Evolutionary conservation across 768 basidiomycete species (phyloP), one percentile per base, ranked within the genome.

Genomic region (Calocybe gangraenosa): DNA sequence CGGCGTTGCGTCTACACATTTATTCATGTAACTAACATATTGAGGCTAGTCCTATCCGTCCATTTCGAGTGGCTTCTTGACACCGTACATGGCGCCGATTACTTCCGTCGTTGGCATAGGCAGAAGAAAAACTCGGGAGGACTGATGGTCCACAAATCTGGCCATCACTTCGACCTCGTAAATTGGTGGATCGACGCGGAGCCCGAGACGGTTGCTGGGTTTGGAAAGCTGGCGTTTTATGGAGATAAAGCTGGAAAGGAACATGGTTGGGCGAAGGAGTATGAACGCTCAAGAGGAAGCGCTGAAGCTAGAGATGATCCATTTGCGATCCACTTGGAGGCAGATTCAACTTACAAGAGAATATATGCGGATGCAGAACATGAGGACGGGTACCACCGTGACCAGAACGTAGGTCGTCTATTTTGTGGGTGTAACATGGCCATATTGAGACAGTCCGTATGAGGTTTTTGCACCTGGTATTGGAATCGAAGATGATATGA

Each of bases 61-160:
- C 74, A 77, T 53, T 76, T 75, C 48, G 73, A 76, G 53, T 76
- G 75, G 74, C 57, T 76, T 17, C 65, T 77, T 17, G 74, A 76
- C 52, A 74, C 74, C 7, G 73, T 74, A 7, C 75, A 76, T 50
- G 74, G 75, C 23, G 72, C 73, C 6, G 74, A 77, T 57, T 75
- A 75, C 56, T 75, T 74, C 60, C 59, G 71, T n/a, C 64, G 75
- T 30, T 77, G 74, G 73, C 73, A 74, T 51, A 58, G 69, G 8
- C 67, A 70, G 54, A 74, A 72, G 53, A 51, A 51, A 7, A 68
- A 70, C 52, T 69, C 67, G 3, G 72, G 71, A 2, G 71, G 71
- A 0, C 60, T 73, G 22, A 70, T 73, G 69, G 65, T 71, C 0
- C 70, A 73, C 60, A 73, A 74, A 56, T 58, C 67, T 7, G 68